Conservation (phyloP, 2,329 filamentous ascomycete species). For the Metarhizium guizhouense region DNA sequence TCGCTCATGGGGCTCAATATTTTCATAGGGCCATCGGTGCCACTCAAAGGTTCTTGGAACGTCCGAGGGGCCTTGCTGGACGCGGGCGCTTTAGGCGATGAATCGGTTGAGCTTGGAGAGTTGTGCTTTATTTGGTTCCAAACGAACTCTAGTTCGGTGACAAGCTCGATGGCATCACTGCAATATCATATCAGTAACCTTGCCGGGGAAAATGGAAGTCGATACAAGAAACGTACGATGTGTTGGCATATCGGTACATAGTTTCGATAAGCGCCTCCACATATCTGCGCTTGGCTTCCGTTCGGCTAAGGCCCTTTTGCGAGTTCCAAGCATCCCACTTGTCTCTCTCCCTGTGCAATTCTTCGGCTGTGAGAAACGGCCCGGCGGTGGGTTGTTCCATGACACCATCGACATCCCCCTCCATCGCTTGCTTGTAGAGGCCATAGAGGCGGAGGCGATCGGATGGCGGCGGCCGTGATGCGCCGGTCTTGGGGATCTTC, state of each 20-base stretch:
- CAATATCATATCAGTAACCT: not conserved
- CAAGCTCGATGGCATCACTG: constrained; percentile 75
- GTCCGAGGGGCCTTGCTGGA: constrained; percentile 25
- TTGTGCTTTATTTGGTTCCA: constrained; percentile 98
- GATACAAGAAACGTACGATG: constrained; percentile 45
- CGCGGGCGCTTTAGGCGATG: constrained; percentile 40
- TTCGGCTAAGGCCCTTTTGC: constrained; percentile 73
- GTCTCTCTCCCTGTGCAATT: constrained; percentile 49
- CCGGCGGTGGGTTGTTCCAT: constrained; percentile 67
- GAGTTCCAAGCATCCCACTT: constrained; percentile 95
- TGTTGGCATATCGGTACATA: constrained; percentile 93
- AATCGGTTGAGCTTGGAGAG: constrained; percentile 53
- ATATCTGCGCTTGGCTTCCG: constrained; percentile 89
- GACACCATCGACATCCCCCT: constrained; percentile 90
- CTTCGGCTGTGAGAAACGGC: constrained; percentile 39
- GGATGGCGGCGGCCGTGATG: constrained; percentile 73
- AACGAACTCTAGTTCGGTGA: constrained; percentile 94
- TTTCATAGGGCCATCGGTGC: constrained; percentile 50
- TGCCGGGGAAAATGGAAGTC: not conserved
- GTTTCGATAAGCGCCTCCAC: constrained; percentile 91
- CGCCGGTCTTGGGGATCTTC: constrained; percentile 90
- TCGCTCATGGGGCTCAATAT: constrained; percentile 82
- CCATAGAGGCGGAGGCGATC: constrained; percentile 92
- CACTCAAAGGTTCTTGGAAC: constrained; percentile 37
- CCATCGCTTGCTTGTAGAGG: constrained; percentile 98